These are phyloP conservation scores for Hibiscus tridactylites DNA, from an alignment of 345 rosid species.

Conservation along the genomic window DNA sequence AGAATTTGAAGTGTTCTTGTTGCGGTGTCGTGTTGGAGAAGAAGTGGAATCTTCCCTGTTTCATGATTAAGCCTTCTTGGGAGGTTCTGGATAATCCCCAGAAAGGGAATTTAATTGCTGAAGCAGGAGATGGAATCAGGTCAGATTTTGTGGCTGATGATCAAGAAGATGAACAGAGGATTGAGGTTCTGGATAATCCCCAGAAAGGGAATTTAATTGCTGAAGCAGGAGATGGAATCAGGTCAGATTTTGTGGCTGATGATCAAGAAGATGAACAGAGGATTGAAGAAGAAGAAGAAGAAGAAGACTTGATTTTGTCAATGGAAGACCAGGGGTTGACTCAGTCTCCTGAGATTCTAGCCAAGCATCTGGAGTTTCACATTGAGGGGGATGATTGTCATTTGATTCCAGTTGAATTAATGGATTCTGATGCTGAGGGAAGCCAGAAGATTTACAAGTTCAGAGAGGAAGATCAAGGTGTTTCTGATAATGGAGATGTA, in stretches of 20 bases:
- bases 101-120: conserved; percentile 24
- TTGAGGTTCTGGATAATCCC: conserved; percentile 13
- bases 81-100: conserved; percentile 7
- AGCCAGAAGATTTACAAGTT: conserved; percentile 19
- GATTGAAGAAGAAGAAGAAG: conserved; percentile 23
- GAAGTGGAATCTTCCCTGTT: too few species aligned
- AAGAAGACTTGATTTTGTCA: conserved; percentile 11
- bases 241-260: conserved; percentile 26
- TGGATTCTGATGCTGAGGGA: conserved; percentile 4
- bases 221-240: conserved; percentile 21
- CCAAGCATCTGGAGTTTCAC: conserved; percentile 68
- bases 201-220: conserved; percentile 22
- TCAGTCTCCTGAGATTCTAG: neutral
- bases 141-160: conserved; percentile 24
- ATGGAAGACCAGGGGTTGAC: neutral
- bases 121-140: conserved; percentile 20
- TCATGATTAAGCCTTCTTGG: too few species aligned
- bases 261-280: conserved; percentile 17
- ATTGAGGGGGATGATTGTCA: conserved; percentile 60
- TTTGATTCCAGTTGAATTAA: conserved; percentile 70
- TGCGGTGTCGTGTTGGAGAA: conserved; percentile 25
- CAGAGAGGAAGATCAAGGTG: conserved; percentile 38
- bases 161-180: conserved; percentile 17
- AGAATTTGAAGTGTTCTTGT: conserved; percentile 39
- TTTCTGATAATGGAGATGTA: conserved; percentile 50